Evolutionary conservation across 805 yeast species (phyloP), one percentile per base, ranked within the genome.

Genomic region (Lachancea thermotolerans): DNA sequence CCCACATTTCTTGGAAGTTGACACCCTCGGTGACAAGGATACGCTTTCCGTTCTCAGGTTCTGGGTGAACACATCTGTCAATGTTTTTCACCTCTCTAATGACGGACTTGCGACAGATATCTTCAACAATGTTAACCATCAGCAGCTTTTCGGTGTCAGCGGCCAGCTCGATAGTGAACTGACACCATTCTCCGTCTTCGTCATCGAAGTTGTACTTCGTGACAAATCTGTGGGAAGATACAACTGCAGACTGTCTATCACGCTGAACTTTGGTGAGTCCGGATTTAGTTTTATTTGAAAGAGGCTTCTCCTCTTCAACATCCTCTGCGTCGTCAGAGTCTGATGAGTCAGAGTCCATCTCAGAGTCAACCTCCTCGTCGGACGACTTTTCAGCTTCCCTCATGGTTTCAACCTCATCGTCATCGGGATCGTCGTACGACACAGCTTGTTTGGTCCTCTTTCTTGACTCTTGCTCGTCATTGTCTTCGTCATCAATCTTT

Each of bases 1-100:
- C 95, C 98, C 99, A 93, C 95, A 93, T 88, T 42, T 96, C 95
- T 61, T 75, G 75, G 80, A 93, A 93, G 71, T 93, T 93, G 42
- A 93, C 99, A 69, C 99, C 99, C 69, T 95, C 99, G 17, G 99
- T 91, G 47, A 93, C 85, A 56, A 95, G 74, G 35, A 77, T 74
- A 56, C 96, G 81, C 56, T 78, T 79, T 39, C 85, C 87, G 55
- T 75, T 75, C 57, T 78, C 85, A 29, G 83, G 76, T 40, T 69
- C 70, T 41, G 96, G 95, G 54, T 83, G 87, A 52, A 91, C 71
- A 75, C 98, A 90, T 67, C 99, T 83, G 27, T 96, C 97, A 60
- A 93, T 91, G 45, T 75, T 73, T 45, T 93, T 84, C 53, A 90
- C 82, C 68, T 95, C 96, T 58, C 97, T 83, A 15, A 93, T 96